These are phyloP conservation scores for Haberlea rhodopensis DNA, from an alignment of 257 asterid genomes.

Conservation along the genomic window DNA sequence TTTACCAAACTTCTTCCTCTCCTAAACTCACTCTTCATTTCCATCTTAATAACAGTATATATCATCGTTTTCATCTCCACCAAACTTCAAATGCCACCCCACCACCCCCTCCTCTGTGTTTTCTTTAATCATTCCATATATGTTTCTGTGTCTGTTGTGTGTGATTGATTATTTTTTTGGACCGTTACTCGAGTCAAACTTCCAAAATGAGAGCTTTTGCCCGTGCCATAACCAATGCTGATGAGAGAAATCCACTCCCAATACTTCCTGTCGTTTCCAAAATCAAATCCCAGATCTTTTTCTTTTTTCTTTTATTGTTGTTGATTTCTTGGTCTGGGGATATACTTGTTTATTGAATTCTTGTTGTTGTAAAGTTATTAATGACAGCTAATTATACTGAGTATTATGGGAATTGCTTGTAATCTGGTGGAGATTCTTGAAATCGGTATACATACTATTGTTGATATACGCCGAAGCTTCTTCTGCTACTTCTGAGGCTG, in stretches of 20 bases:
- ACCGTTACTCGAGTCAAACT: slow-evolving; percentile 39
- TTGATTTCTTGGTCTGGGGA: background rate
- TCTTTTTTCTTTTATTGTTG: slow-evolving; percentile 13
- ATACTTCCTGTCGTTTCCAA: slow-evolving; percentile 28
- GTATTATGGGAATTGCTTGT: slow-evolving; percentile 47
- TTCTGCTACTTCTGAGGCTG: slow-evolving; percentile 3
- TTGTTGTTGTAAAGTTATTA: background rate
- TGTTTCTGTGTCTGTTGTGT: background rate
- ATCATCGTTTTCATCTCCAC: slow-evolving; percentile 23
- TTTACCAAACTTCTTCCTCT: slow-evolving; percentile 31
- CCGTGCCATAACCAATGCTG: slow-evolving; percentile 45
- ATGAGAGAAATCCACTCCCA: slow-evolving; percentile 28
- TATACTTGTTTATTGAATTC: background rate
- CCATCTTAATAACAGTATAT: slow-evolving; percentile 9
- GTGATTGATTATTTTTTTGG: slow-evolving; percentile 6
- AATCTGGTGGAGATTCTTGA: slow-evolving; percentile 37
- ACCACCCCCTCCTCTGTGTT: no score
- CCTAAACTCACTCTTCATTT: slow-evolving; percentile 42
- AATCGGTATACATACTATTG: slow-evolving; percentile 18
- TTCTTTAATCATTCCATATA: slow-evolving; percentile 12
- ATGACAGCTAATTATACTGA: slow-evolving; percentile 35
- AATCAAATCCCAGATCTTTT: slow-evolving; percentile 33
- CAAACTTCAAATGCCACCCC: slow-evolving; percentile 15
- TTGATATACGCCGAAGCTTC: background rate
- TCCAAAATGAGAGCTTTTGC: slow-evolving; percentile 42